Evolutionary conservation across 2,329 filamentous ascomycete species (phyloP).

Genomic region (Xylaria multiplex): DNA sequence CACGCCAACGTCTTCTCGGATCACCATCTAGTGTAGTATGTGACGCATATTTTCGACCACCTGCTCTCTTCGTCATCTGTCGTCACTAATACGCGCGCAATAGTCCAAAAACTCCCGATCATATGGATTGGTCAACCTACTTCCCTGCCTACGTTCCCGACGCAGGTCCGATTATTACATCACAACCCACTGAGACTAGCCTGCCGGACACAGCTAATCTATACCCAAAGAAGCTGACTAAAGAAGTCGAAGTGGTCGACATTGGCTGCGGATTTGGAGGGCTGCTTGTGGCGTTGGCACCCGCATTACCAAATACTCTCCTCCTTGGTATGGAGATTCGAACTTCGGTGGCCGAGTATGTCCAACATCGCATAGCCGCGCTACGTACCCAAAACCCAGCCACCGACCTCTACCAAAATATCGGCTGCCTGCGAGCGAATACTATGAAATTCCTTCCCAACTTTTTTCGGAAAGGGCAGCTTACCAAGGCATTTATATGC

Average conservation of each 20-base stretch:
- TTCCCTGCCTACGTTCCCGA: constrained; percentile 77
- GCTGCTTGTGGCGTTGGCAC: constrained; percentile 84
- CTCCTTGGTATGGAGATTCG: constrained; percentile 95
- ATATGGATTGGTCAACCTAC: constrained; percentile 91
- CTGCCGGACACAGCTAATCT: constrained; percentile 17
- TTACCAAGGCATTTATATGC: constrained; percentile 94
- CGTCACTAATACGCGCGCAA: constrained; percentile 39
- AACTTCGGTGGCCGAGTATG: constrained; percentile 87
- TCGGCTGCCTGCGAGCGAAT: constrained; percentile 88
- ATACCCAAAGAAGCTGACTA: constrained; percentile 58
- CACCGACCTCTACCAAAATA: constrained; percentile 77
- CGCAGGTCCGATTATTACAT: constrained; percentile 46
- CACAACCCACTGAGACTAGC: constrained; percentile 31
- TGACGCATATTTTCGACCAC: constrained; percentile 25
- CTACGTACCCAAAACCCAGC: constrained; percentile 73
- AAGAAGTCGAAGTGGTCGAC: constrained; percentile 90
- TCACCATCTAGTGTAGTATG: constrained; percentile 86
- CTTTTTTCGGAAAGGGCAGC: constrained; percentile 84
- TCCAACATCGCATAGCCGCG: constrained; percentile 86
- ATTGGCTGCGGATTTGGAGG: constrained; percentile 98
- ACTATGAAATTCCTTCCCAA: constrained; percentile 99
- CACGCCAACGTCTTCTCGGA: constrained; percentile 99
- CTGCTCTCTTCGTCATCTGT: neutral
- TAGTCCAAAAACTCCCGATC: constrained; percentile 79
- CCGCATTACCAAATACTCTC: constrained; percentile 81